Conservation (phyloP, 768 basidiomycete species). For the Boletus sp. region DNA sequence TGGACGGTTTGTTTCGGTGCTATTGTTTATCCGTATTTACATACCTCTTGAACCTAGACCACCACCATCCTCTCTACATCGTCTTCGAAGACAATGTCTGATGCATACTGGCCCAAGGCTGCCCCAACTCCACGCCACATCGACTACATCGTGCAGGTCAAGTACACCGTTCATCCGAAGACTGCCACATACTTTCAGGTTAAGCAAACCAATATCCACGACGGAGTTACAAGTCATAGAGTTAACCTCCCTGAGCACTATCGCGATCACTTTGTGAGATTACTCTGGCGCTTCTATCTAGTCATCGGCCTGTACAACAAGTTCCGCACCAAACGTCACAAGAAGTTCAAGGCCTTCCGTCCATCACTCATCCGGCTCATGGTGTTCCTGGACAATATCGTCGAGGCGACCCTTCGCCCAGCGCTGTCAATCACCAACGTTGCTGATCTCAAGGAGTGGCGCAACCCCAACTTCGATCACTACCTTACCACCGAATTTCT, state of each 20-base stretch:
- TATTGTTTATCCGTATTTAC: too few species aligned
- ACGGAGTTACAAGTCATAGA: not conserved
- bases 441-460: not conserved
- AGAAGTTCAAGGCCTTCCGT: not conserved
- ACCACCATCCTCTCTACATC: not conserved
- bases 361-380: not conserved
- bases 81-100: not conserved
- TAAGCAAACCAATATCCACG: not conserved
- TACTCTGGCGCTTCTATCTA: not conserved
- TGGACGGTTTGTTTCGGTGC: too few species aligned
- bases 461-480: not conserved
- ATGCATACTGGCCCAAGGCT: not conserved
- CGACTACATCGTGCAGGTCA: not conserved
- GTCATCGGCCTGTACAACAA: not conserved
- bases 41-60: not conserved
- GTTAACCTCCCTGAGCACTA: not conserved
- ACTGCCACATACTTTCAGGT: not conserved
- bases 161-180: not conserved
- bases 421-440: not conserved
- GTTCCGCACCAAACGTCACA: not conserved
- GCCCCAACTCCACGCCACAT: not conserved
- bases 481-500: not conserved
- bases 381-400: not conserved
- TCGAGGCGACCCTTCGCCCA: not conserved
- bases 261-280: not conserved